Conservation (phyloP, 73 alveolate genomes). For the Uronychia binucleata region DNA sequence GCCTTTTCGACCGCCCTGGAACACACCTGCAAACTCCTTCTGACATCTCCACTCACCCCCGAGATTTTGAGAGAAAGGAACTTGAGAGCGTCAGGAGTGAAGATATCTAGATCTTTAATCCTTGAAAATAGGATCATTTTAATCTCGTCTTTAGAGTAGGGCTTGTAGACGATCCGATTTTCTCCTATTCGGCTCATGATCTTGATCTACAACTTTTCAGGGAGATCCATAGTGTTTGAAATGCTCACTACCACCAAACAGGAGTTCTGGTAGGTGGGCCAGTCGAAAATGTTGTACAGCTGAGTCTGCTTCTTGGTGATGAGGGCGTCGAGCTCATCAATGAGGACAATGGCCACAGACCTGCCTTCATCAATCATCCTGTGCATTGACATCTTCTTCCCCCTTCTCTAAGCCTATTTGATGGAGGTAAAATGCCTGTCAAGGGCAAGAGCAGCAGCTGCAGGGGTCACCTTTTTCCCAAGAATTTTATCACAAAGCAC, state of each 20-base stretch:
- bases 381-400: neutral
- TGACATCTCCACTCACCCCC: conserved; percentile 77
- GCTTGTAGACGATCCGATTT: conserved; percentile 77
- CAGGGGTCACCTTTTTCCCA: neutral
- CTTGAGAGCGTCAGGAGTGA: conserved; percentile 66
- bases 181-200: conserved; percentile 83
- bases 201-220: conserved; percentile 71
- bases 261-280: conserved; percentile 73
- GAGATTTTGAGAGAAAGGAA: conserved; percentile 82
- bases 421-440: conserved; percentile 15
- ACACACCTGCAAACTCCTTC: conserved; percentile 83
- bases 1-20: conserved; percentile 77
- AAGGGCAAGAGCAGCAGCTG: neutral
- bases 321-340: conserved; percentile 82
- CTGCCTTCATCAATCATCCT: too few species aligned
- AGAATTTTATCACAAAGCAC: neutral
- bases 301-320: conserved; percentile 68
- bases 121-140: conserved; percentile 59
- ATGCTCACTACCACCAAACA: conserved; percentile 78
- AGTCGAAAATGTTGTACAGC: conserved; percentile 74
- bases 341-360: conserved; percentile 19
- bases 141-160: conserved; percentile 77
- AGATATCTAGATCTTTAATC: conserved; percentile 63
- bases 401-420: neutral
- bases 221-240: conserved; percentile 87